phyloP scores from a whole-genome alignment of 179 eudicot species.

The Spinacia oleracea region DNA sequence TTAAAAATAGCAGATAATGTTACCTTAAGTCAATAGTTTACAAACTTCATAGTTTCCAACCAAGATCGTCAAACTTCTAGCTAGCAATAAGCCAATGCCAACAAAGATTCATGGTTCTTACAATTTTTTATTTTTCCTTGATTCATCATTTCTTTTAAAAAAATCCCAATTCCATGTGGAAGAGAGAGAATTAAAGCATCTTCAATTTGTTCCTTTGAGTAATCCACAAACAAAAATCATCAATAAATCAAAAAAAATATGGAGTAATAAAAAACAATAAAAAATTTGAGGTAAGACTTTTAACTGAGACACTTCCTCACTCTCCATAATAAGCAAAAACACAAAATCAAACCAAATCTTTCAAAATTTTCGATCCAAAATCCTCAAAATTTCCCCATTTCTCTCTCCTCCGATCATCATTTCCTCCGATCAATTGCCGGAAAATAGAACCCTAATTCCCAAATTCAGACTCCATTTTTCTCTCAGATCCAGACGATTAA shows the following conservation, averaged over 20 bases:
- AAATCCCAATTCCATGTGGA: background rate
- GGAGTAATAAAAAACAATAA: background rate
- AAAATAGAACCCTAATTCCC: background rate
- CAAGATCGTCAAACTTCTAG: background rate
- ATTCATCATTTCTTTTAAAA: background rate
- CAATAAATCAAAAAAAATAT: background rate
- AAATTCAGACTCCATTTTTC: background rate
- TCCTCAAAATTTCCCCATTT: background rate
- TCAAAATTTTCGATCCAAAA: slow-evolving; percentile 12
- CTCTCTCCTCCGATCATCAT: slow-evolving; percentile 20
- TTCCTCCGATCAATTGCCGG: slow-evolving; percentile 16
- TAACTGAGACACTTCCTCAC: slow-evolving; percentile 11
- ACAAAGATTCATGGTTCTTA: background rate
- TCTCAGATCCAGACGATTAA: slow-evolving; percentile 16
- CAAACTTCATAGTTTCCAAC: background rate
- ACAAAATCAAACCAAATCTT: slow-evolving; percentile 13
- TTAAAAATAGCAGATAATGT: no score
- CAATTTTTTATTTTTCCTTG: background rate
- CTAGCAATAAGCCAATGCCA: slow-evolving; percentile 13
- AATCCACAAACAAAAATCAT: slow-evolving; percentile 8
- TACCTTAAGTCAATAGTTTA: background rate
- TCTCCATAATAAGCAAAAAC: slow-evolving; percentile 6
- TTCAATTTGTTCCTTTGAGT: slow-evolving; percentile 1
- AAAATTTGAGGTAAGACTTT: background rate
- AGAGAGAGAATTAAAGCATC: background rate